phyloP scores from a whole-genome alignment of 2,329 filamentous ascomycete genomes.

The Diaporthe amygdali region DNA sequence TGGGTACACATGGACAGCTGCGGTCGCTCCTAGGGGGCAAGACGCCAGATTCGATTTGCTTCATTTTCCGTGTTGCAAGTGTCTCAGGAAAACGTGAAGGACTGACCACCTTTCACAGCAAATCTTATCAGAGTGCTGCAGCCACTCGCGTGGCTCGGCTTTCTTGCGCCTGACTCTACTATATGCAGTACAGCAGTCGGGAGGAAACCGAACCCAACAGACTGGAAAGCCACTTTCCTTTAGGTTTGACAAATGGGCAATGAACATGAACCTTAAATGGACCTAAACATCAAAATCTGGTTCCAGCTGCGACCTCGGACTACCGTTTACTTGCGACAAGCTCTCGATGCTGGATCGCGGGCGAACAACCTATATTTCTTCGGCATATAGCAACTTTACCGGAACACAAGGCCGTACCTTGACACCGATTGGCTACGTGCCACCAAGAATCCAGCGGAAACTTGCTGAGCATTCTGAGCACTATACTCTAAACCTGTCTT shows the following conservation, averaged over 20 bases:
- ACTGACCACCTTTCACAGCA: not conserved
- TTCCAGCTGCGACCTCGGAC: not conserved
- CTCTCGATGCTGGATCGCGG: not conserved
- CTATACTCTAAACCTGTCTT: not conserved
- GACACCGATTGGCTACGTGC: not conserved
- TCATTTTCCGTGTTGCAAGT: not conserved
- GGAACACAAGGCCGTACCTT: not conserved
- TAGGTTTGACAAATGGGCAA: not conserved
- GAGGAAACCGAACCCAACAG: not conserved
- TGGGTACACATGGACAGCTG: not conserved
- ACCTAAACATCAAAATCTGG: not conserved
- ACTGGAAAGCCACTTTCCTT: not conserved
- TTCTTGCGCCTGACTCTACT: not conserved
- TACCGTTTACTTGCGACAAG: not conserved
- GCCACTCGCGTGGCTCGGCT: no score
- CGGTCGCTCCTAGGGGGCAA: not conserved
- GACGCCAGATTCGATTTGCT: not conserved
- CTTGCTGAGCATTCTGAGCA: not conserved
- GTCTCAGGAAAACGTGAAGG: not conserved
- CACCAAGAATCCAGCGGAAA: not conserved
- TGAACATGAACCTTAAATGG: not conserved
- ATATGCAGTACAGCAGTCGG: not conserved
- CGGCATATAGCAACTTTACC: slow-evolving; percentile 3
- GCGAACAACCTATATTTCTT: not conserved
- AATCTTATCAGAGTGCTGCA: no score